Conservation (phyloP, 2,329 filamentous ascomycete genomes). For the Hirsutella thompsonii region DNA sequence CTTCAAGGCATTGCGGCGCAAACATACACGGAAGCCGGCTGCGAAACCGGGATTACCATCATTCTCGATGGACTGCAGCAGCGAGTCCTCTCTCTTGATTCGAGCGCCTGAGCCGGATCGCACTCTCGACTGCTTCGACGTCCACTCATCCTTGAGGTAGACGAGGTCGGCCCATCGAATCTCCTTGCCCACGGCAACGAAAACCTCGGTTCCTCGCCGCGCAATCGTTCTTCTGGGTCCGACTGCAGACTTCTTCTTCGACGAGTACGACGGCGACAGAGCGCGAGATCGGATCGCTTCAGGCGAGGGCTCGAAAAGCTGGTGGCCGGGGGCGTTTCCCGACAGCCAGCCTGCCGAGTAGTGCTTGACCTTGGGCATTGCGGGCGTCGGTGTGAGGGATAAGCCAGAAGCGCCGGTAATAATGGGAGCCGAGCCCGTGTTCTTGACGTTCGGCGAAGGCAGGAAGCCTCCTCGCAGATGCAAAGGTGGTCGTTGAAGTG, state of each 20-base stretch:
- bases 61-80: slow-evolving; percentile 20
- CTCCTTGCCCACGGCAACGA: slow-evolving; percentile 78
- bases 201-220: slow-evolving; percentile 72
- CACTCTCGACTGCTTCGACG: slow-evolving; percentile 15
- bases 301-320: slow-evolving; percentile 52
- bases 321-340: slow-evolving; percentile 61
- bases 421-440: too few relatives aligned
- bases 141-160: slow-evolving; percentile 54
- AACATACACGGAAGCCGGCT: slow-evolving; percentile 19
- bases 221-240: slow-evolving; percentile 59
- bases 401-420: too few relatives aligned
- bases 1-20: too few relatives aligned
- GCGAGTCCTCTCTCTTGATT: slow-evolving; percentile 36
- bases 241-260: slow-evolving; percentile 27
- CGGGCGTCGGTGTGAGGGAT: neutral
- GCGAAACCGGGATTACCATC: slow-evolving; percentile 14
- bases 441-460: too few relatives aligned
- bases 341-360: slow-evolving; percentile 84
- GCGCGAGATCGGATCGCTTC: slow-evolving; percentile 25
- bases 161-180: slow-evolving; percentile 84
- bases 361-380: slow-evolving; percentile 76
- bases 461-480: too few relatives aligned
- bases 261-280: slow-evolving; percentile 23
- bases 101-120: slow-evolving; percentile 19
- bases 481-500: too few relatives aligned